phyloP scores from a whole-genome alignment of 768 basidiomycete species.

The Mycena chlorophos region DNA sequence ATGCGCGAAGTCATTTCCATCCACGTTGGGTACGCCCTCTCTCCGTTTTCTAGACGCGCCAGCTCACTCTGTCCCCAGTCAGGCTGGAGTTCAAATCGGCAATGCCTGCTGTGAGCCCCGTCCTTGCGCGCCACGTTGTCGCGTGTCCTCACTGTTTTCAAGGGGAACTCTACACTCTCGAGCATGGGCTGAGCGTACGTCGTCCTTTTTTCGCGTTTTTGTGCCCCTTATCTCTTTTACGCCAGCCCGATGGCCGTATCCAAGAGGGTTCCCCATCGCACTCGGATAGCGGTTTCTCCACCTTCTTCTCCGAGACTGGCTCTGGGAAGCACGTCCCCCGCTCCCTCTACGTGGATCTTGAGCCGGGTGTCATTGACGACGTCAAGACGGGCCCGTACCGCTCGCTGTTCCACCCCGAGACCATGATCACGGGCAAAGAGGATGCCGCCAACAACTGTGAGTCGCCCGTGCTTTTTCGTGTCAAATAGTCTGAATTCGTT shows the following conservation, averaged over 20 bases:
- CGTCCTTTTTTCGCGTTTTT: background rate
- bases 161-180: constrained; percentile 98
- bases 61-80: constrained; percentile 38
- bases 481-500: constrained; percentile 18
- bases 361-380: constrained; percentile 94
- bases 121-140: constrained; percentile 7
- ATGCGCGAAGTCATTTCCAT: constrained; percentile 96
- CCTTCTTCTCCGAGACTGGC: constrained; percentile 96
- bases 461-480: constrained; percentile 29
- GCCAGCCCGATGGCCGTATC: constrained; percentile 89
- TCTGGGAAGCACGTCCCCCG: constrained; percentile 95
- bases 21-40: constrained; percentile 58
- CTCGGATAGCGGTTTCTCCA: constrained; percentile 87
- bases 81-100: constrained; percentile 93
- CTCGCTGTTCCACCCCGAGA: constrained; percentile 96
- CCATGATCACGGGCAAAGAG: constrained; percentile 96
- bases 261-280: constrained; percentile 65
- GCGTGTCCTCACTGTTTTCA: constrained; percentile 25
- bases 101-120: constrained; percentile 88
- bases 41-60: background rate
- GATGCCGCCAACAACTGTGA: constrained; percentile 99
- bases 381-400: constrained; percentile 91
- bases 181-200: constrained; percentile 93
- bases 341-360: constrained; percentile 94
- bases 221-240: constrained; percentile 22